Base-by-base conservation (phyloP, 2,329 filamentous ascomycete genomes). In the Paraconiothyrium brasiliense region DNA sequence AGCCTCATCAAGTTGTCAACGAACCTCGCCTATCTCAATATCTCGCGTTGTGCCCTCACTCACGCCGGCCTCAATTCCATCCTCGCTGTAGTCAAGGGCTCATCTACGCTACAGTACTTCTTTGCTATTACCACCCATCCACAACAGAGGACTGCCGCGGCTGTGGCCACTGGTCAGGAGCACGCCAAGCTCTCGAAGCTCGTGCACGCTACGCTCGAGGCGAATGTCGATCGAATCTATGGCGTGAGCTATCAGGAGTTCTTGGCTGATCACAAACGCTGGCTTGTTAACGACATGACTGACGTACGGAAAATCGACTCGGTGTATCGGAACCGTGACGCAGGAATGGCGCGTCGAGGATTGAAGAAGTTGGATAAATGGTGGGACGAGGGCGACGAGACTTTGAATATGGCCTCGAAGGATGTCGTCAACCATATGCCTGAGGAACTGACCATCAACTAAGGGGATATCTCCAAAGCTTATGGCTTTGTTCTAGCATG, bases 1-100 rank as follows among this genome's bases (percentile, higher is more conserved):
- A 61, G 67, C 14, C 67, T 84, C 20, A 60, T 84, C 54, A 63
- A 61, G 14, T 68, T 70, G 4, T 70, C 73, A 20, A 65, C 72
- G 10, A 61, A 62, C 9, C 71, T 85, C 7, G 67, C 78, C 32
- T 84, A 81, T 60, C 69, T 85, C 44, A 81, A 81, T 62, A 74
- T 85, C 39, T 77, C 78, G 7, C 75, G 79, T 58, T 65, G 62
- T 14, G 70, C 72, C 46, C 68, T 82, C 30, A 66, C 54, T 35
- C 58, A 65, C 54, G 46, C 49, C 20, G 68, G 67, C 14, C 60
- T 77, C 20, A 70, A 68, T 63, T 41, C 41, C 1, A 51, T 84
- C 43, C 65, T 72, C 9, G 56, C 65, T 16, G 71, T 76, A 5
- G 72, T 80, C 14, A 60, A 76, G 2, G 51, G 66, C 35, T 78